Evolutionary conservation across 257 asterid species (phyloP).

Genomic region (Solanum pinnatisectum): DNA sequence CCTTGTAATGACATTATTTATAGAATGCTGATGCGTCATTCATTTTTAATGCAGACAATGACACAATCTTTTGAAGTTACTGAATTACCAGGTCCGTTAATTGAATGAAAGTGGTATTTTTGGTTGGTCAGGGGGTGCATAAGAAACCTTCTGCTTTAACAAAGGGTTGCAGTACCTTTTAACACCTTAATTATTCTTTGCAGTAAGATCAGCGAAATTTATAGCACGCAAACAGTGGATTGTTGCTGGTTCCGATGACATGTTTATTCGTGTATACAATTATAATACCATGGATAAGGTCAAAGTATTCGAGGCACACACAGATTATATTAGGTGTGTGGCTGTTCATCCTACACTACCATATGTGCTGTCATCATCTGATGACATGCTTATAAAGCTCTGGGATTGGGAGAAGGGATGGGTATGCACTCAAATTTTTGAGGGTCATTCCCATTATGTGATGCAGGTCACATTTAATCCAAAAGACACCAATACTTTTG

Average conservation of each 20-base stretch:
- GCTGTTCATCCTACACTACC: slow-evolving; percentile 98
- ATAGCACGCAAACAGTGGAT: slow-evolving; percentile 95
- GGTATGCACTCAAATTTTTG: slow-evolving; percentile 93
- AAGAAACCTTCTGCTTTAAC: not conserved
- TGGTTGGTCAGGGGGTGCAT: not conserved
- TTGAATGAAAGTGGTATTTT: slow-evolving; percentile 5
- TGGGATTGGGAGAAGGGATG: slow-evolving; percentile 99
- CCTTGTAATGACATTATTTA: not conserved
- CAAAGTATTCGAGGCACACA: slow-evolving; percentile 94
- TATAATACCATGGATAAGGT: slow-evolving; percentile 98
- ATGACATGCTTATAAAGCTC: slow-evolving; percentile 98
- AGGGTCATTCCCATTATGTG: slow-evolving; percentile 98
- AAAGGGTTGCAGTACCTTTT: not conserved
- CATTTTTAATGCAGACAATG: slow-evolving; percentile 60
- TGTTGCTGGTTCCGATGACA: slow-evolving; percentile 99
- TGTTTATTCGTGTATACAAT: slow-evolving; percentile 91
- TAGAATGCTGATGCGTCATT: not conserved
- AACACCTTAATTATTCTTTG: slow-evolving; percentile 12
- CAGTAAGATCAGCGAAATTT: slow-evolving; percentile 98
- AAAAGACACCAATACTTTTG: slow-evolving; percentile 96
- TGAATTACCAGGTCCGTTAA: slow-evolving; percentile 80
- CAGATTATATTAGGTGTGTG: slow-evolving; percentile 97
- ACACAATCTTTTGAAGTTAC: slow-evolving; percentile 91
- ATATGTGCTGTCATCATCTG: slow-evolving; percentile 91
- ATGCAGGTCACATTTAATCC: slow-evolving; percentile 99